A percentile compares a stretch with the other conserved stretches of the same genome.
These are phyloP conservation scores for Aspergillus pseudoglaucus DNA, from an alignment of 2,329 filamentous ascomycete species.

Conservation along the genomic window DNA sequence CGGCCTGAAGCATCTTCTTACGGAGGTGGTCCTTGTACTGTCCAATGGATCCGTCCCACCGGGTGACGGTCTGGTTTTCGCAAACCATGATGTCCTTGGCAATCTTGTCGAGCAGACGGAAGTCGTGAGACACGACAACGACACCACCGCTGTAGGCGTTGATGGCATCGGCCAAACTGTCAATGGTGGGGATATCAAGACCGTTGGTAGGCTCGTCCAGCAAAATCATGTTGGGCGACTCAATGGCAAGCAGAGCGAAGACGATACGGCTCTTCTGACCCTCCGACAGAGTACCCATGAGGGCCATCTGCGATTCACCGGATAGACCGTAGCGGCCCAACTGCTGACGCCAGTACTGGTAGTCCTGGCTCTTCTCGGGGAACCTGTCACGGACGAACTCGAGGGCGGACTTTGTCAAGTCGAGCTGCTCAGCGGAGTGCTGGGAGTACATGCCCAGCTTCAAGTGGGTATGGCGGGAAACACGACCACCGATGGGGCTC, in stretches of 20 bases:
- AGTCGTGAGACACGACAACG: slow-evolving; percentile 97
- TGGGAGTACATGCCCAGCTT: slow-evolving; percentile 98
- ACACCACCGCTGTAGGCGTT: slow-evolving; percentile 95
- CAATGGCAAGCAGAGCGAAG: slow-evolving; percentile 91
- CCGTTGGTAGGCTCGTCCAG: slow-evolving; percentile 99
- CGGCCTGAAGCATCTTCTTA: slow-evolving; percentile 94
- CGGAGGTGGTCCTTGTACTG: slow-evolving; percentile 98
- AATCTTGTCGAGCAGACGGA: slow-evolving; percentile 97
- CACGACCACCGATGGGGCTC: slow-evolving; percentile 70
- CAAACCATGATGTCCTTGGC: slow-evolving; percentile 99
- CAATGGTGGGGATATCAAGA: slow-evolving; percentile 97
- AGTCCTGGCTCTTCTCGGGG: slow-evolving; percentile 80
- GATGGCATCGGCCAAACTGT: slow-evolving; percentile 94
- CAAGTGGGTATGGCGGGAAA: slow-evolving; percentile 92
- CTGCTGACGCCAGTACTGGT: slow-evolving; percentile 99
- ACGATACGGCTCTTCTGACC: slow-evolving; percentile 98
- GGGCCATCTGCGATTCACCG: slow-evolving; percentile 87
- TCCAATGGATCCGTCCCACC: slow-evolving; percentile 83
- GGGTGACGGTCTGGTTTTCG: slow-evolving; percentile 88
- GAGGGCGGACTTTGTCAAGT: slow-evolving; percentile 93
- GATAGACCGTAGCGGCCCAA: slow-evolving; percentile 89
- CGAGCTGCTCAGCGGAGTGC: slow-evolving; percentile 96
- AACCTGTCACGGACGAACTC: slow-evolving; percentile 99
- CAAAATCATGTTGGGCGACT: slow-evolving; percentile 93
- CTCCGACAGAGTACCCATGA: slow-evolving; percentile 97